These are phyloP conservation scores for Fusarium nisikadoi DNA, from an alignment of 2,329 filamentous ascomycete genomes.

Conservation along the genomic window DNA sequence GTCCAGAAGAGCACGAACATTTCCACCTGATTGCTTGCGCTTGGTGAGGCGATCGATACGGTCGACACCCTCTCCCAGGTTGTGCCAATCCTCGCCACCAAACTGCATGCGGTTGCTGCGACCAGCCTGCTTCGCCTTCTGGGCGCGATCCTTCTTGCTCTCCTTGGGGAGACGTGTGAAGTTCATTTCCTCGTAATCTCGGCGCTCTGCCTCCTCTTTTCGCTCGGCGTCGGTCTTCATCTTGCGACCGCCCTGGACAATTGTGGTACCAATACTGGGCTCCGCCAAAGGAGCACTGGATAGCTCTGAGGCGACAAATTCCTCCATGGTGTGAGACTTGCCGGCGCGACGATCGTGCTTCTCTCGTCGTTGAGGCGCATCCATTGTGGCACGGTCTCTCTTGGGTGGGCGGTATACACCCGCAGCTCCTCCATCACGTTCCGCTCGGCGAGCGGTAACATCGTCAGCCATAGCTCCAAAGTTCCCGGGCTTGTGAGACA, in stretches of 20 bases:
- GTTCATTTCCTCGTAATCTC: conserved; percentile 91
- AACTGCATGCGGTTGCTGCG: conserved; percentile 70
- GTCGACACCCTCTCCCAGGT: conserved; percentile 85
- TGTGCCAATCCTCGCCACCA: conserved; percentile 94
- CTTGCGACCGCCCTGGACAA: conserved; percentile 80
- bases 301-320: conserved; percentile 88
- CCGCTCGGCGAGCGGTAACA: conserved; percentile 42
- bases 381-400: conserved; percentile 88
- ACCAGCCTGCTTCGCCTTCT: conserved; percentile 66
- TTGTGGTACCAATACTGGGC: conserved; percentile 92
- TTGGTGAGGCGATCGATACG: conserved; percentile 86
- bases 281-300: conserved; percentile 83
- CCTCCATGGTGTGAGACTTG: conserved; percentile 88
- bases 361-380: conserved; percentile 70
- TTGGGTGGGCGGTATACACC: conserved; percentile 90
- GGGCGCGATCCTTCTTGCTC: conserved; percentile 85
- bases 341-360: conserved; percentile 70
- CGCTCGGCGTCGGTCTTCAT: conserved; percentile 82
- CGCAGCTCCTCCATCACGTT: conserved; percentile 55
- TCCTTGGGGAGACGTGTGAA: conserved; percentile 86
- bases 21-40: conserved; percentile 68
- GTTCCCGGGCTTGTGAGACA: conserved; percentile 39
- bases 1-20: conserved; percentile 74
- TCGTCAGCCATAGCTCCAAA: conserved; percentile 49
- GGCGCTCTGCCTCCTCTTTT: conserved; percentile 79